A percentile compares a stretch with the other conserved stretches of the same genome.
Evolutionary conservation across 805 yeast species (phyloP).

Genomic region (Hyphopichia homilentoma): DNA sequence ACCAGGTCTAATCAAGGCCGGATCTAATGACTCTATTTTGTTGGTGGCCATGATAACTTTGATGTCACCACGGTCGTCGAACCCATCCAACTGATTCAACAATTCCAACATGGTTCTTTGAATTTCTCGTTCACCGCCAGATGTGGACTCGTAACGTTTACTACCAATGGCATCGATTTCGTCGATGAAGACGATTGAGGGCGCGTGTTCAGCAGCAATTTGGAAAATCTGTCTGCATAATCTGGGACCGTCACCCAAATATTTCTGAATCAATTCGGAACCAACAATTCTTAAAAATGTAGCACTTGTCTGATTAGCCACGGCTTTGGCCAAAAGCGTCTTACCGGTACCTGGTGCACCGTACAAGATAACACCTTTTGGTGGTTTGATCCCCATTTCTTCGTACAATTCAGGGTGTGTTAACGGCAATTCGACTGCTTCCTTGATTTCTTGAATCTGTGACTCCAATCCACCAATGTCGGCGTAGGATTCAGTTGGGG

Average conservation of each 20-base stretch:
- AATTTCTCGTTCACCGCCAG: conserved; percentile 96
- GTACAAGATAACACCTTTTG: conserved; percentile 94
- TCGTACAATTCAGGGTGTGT: conserved; percentile 97
- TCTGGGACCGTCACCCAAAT: conserved; percentile 97
- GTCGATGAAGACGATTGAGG: conserved; percentile 96
- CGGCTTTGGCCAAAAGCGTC: conserved; percentile 93
- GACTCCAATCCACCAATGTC: conserved; percentile 96
- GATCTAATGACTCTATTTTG: conserved; percentile 89
- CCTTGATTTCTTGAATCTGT: conserved; percentile 97
- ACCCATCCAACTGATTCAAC: conserved; percentile 93
- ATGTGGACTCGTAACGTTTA: conserved; percentile 94
- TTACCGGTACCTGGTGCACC: conserved; percentile 99
- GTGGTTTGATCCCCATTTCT: conserved; percentile 98
- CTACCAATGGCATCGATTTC: conserved; percentile 99
- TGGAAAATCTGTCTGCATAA: conserved; percentile 91
- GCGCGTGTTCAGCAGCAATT: conserved; percentile 95
- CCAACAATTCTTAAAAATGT: conserved; percentile 96
- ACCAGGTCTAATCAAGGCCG: conserved; percentile 95
- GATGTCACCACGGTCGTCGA: conserved; percentile 95
- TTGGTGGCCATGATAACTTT: conserved; percentile 98
- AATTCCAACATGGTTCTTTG: conserved; percentile 97
- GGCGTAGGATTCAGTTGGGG: conserved; percentile 94
- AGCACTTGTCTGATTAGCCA: conserved; percentile 96
- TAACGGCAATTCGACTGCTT: conserved; percentile 91
- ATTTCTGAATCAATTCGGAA: conserved; percentile 93